Percentiles rank a stretch among this genome's conserved stretches.
Conservation (phyloP, 2,329 filamentous ascomycete species). For the Fusarium bulbicola region DNA sequence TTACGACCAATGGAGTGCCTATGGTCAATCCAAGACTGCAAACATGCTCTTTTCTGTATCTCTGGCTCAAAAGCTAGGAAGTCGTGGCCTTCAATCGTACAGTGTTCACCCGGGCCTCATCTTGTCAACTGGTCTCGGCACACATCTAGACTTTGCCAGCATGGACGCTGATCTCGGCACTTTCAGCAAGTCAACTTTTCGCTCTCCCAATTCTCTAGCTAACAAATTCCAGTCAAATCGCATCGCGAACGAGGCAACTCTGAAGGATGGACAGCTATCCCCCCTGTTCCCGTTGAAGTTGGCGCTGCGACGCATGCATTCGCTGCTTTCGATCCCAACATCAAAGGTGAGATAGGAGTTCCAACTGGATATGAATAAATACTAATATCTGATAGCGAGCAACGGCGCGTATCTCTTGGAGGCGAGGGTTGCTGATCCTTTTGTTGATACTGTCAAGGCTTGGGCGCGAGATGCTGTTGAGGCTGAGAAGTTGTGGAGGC, state of each 20-base stretch:
- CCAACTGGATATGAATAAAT: accelerated
- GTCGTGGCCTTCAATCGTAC: conserved; percentile 43
- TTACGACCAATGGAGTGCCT: conserved; percentile 46
- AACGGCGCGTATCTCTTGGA: conserved; percentile 48
- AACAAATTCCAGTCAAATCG: not conserved
- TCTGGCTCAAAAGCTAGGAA: conserved; percentile 46
- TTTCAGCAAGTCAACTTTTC: conserved; percentile 11
- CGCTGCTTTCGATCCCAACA: conserved; percentile 50
- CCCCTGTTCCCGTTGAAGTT: conserved; percentile 38
- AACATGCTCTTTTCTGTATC: conserved; percentile 48
- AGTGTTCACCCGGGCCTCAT: conserved; percentile 50
- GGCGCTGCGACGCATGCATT: conserved; percentile 48
- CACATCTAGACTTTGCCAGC: conserved; percentile 33
- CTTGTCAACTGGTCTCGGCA: conserved; percentile 27
- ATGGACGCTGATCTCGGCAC: conserved; percentile 24
- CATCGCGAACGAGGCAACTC: conserved; percentile 38
- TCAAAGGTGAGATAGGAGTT: conserved; percentile 32
- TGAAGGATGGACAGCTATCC: conserved; percentile 33
- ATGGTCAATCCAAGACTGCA: conserved; percentile 53
- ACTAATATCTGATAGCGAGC: conserved; percentile 30
- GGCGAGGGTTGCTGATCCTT: conserved; percentile 46
- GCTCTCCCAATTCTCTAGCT: accelerated
- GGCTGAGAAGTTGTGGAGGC: conserved; percentile 56
- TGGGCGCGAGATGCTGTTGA: conserved; percentile 47
- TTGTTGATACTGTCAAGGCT: conserved; percentile 41